Evolutionary conservation across 148 eudicot genomes (phyloP).

Genomic region (Amaranthus hypochondriacus): DNA sequence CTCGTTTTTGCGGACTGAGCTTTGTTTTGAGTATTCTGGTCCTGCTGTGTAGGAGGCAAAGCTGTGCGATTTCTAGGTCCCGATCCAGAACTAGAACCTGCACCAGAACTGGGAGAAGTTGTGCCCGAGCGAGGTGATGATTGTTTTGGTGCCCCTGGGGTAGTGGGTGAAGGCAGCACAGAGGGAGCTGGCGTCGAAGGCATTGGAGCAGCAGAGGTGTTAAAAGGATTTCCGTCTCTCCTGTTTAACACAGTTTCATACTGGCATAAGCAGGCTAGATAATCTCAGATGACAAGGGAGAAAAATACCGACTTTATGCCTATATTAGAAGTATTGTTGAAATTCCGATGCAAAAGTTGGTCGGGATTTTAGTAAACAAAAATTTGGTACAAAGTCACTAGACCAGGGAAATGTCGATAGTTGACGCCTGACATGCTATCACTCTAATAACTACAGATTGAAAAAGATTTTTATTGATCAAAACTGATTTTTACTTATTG

Average conservation of each 20-base stretch:
- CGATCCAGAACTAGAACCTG: slow-evolving; percentile 32
- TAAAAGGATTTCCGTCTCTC: slow-evolving; percentile 73
- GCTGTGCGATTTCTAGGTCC: slow-evolving; percentile 46
- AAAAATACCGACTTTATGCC: neutral
- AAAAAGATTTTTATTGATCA: no score
- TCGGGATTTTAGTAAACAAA: neutral
- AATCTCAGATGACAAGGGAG: neutral
- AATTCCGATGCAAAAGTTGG: neutral
- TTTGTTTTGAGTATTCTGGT: slow-evolving; percentile 37
- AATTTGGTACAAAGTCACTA: neutral
- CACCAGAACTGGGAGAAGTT: slow-evolving; percentile 26
- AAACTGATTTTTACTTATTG: no score
- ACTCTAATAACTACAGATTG: neutral
- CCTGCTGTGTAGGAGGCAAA: slow-evolving; percentile 48
- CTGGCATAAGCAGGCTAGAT: slow-evolving; percentile 1
- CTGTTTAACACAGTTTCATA: slow-evolving; percentile 33
- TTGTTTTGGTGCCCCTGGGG: slow-evolving; percentile 22
- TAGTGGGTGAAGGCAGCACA: slow-evolving; percentile 26
- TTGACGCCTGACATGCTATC: neutral
- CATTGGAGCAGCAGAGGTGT: slow-evolving; percentile 48
- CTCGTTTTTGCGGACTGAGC: slow-evolving; percentile 40
- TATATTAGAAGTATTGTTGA: neutral
- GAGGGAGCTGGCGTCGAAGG: slow-evolving; percentile 41
- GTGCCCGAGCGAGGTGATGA: slow-evolving; percentile 28
- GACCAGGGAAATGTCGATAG: neutral